phyloP scores from a whole-genome alignment of 306 rosid species.

The Aeschynomene evenia region DNA sequence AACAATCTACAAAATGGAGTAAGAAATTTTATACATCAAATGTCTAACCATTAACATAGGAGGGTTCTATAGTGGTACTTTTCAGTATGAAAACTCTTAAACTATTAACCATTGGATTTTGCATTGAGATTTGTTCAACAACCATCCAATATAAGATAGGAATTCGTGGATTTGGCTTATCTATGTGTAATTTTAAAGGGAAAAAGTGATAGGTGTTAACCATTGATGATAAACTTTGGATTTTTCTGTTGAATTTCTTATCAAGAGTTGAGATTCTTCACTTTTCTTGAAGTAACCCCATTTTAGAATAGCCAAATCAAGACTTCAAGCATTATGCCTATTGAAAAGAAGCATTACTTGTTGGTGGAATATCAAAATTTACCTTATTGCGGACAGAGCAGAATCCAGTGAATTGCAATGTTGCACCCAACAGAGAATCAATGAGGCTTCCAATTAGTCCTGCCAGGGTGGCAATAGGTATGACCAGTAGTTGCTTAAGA shows the following conservation, averaged over 20 bases:
- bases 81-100: neutral
- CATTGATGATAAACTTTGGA: neutral
- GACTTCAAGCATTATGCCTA: conserved; percentile 5
- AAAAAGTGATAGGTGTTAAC: neutral
- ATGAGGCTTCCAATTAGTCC: conserved; percentile 75
- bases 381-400: conserved; percentile 89
- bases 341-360: neutral
- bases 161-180: neutral
- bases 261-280: neutral
- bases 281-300: neutral
- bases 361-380: conserved; percentile 1
- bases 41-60: neutral
- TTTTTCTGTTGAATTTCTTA: neutral
- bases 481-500: conserved; percentile 70
- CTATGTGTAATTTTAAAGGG: neutral
- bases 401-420: conserved; percentile 86
- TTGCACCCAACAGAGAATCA: conserved; percentile 97
- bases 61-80: neutral
- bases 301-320: neutral
- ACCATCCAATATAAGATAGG: neutral
- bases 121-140: conserved; percentile 11
- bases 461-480: conserved; percentile 71
- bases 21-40: conserved; percentile 20
- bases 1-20: conserved; percentile 58
- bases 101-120: conserved; percentile 13